Percentiles rank a stretch among this genome's conserved stretches.
phyloP scores from a whole-genome alignment of 2,329 filamentous ascomycete genomes.

The Leptographium procerum region DNA sequence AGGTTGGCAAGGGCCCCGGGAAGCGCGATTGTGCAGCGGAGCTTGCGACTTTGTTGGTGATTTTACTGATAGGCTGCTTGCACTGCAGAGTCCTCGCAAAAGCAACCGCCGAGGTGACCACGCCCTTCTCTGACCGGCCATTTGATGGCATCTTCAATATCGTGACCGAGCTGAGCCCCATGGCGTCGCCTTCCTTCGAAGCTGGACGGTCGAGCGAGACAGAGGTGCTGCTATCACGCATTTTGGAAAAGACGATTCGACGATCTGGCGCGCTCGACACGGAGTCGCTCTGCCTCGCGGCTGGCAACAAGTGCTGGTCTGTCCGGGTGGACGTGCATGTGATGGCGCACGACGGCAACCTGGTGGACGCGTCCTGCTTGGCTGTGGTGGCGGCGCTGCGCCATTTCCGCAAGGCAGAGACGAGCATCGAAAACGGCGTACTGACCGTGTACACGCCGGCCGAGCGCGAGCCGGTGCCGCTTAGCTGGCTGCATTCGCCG shows the following conservation, averaged over 20 bases:
- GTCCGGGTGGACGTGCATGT: slow-evolving; percentile 87
- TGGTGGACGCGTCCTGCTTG: slow-evolving; percentile 77
- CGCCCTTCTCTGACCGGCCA: slow-evolving; percentile 76
- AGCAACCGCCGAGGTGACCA: slow-evolving; percentile 78
- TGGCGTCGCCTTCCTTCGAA: slow-evolving; percentile 85
- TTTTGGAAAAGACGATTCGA: slow-evolving; percentile 88
- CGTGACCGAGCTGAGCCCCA: slow-evolving; percentile 78
- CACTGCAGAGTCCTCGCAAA: slow-evolving; percentile 61
- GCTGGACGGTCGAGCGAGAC: slow-evolving; percentile 71
- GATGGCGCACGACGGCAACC: slow-evolving; percentile 78
- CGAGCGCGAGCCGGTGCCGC: slow-evolving; percentile 79
- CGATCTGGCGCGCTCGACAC: slow-evolving; percentile 88
- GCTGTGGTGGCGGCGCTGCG: slow-evolving; percentile 79
- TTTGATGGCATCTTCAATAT: slow-evolving; percentile 96
- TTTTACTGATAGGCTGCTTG: slow-evolving; percentile 2
- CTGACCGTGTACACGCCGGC: slow-evolving; percentile 74
- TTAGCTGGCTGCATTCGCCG: slow-evolving; percentile 86
- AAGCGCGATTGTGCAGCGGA: background rate
- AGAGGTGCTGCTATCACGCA: slow-evolving; percentile 74
- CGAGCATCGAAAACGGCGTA: slow-evolving; percentile 71
- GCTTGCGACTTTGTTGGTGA: too few species aligned
- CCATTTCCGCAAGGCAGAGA: slow-evolving; percentile 86
- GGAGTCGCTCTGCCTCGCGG: slow-evolving; percentile 87
- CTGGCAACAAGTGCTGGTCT: slow-evolving; percentile 83
- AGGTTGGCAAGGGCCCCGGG: slow-evolving; percentile 37